Percentiles rank a stretch among this genome's conserved stretches.
phyloP scores from a whole-genome alignment of 495 filamentous ascomycete species.

The Melanomma pulvis-pyrius region DNA sequence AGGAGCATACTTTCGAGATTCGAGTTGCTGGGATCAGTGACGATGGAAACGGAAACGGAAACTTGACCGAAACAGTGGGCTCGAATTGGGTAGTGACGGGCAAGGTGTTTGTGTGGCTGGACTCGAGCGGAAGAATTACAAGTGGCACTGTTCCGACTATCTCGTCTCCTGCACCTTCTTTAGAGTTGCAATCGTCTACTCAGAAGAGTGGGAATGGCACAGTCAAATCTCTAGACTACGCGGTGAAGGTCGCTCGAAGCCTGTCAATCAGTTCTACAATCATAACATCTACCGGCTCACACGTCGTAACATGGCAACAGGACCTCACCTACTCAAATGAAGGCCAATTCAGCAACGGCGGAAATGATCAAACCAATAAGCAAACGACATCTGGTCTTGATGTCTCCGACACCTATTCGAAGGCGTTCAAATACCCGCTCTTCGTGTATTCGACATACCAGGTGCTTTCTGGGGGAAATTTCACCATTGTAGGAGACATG shows the following conservation, averaged over 20 bases:
- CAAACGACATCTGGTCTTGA: conserved; percentile 65
- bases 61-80: conserved; percentile 63
- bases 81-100: conserved; percentile 81
- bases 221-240: conserved; percentile 65
- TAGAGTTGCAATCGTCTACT: conserved; percentile 46
- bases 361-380: conserved; percentile 63
- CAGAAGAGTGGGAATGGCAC: conserved; percentile 53
- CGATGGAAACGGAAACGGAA: conserved; percentile 51
- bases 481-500: conserved; percentile 63
- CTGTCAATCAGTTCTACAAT: conserved; percentile 59
- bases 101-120: conserved; percentile 77
- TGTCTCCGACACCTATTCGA: conserved; percentile 48
- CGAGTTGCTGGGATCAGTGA: conserved; percentile 66
- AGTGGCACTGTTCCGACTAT: conserved; percentile 50
- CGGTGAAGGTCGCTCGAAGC: conserved; percentile 58
- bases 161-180: conserved; percentile 47
- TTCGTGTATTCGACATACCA: conserved; percentile 60
- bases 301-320: conserved; percentile 64
- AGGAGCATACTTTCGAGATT: conserved; percentile 71
- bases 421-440: conserved; percentile 66
- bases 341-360: conserved; percentile 60
- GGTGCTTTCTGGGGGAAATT: conserved; percentile 48
- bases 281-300: conserved; percentile 48
- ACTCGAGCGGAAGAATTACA: conserved; percentile 54
- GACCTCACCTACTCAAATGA: conserved; percentile 54